Evolutionary conservation across 768 basidiomycete species (phyloP), one percentile per base, ranked within the genome.

Genomic region (Gautieria morchelliformis): DNA sequence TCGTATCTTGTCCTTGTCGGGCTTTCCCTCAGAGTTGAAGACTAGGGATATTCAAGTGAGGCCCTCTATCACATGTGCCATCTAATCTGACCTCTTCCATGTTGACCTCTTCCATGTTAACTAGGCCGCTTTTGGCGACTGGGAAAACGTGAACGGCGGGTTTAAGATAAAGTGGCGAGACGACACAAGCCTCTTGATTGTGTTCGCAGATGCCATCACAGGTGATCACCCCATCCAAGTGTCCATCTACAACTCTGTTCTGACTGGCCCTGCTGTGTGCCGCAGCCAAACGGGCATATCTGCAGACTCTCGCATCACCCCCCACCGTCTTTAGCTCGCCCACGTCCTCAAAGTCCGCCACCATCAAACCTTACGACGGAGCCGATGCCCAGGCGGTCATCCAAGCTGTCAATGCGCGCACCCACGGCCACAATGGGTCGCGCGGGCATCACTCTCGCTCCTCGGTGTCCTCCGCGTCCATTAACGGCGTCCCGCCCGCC

Each of bases 81-180:
- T 6, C 9, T n/a, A 44, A 9, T n/a, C 32, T 57, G 44, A 56
- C 30, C 10, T 22, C 6, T 33, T 12, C 3, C 20, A 44, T 44
- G 2, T 45, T 57, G 44, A 56, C 30, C 10, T 22, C 6, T 33
- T 12, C 3, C 20, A 20, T 53, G 14, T 15, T 40, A 27, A 20
- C 1, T 9, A 97, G 68, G 68, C 78, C 44, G 88, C 92, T 46
- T 96, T 98, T 70, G 76, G 84, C 51, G 92, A 93, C 46, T 98
- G 87, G 80, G 93, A 96, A 65, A 78, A 73, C 59, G 75, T 84
- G 53, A 82, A 77, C 57, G 96, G 95, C 30, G 96, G 96, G 22
- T 96, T 95, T 77, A 93, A 94, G 79, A 94, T 99, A 69, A 99
- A 99, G 70, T 99, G 96, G 96, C 81, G 83, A 64, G 94, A 99